Evolutionary conservation across 1,284 basidiomycete genomes (phyloP), one percentile per base, ranked within the genome.

Genomic region (Apiotrichum gamsii): DNA sequence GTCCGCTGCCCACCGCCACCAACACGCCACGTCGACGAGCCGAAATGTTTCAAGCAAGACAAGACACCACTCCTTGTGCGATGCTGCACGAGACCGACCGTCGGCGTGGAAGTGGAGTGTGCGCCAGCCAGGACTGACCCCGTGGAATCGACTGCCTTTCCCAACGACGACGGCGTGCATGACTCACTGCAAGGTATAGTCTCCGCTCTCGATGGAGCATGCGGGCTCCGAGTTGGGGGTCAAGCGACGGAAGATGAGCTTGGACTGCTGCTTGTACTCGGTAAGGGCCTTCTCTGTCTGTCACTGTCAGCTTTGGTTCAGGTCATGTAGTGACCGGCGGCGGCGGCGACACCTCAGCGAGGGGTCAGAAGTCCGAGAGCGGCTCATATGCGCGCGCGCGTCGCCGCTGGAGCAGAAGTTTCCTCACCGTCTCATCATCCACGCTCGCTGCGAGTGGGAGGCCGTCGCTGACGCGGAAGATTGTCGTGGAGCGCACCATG

Each of bases 191-290:
- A 97, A 75, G 8, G 90, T 93, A 70, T 91, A 94, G 56, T 82
- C 81, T 2, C 91, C 93, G 57, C 88, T 93, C 71, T 98, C 95
- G 65, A 99, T 98, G 9, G 90, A 95, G 73, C 94, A 96, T 25
- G 87, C 80, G 14, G 91, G 89, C 70, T 98, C 95, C 18, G 89
- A 85, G 64, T 94, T 90, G 32, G 90, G 82, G 28, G 86, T 89
- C 68, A 99, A 84, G 39, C 94, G 83, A 48, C 93, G 80, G 69
- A 97, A 95, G 64, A 99, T 85, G 61, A 97, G 80, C 73, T 98
- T 98, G 39, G 91, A 84, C 70, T 98, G 94, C 64, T 97, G 94
- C 72, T 97, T 98, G 79, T 96, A 90, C 74, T 97, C 94, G 61
- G 91, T 88, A 39, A 98, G 77, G 49, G 85, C 80, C 64, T 86